Evolutionary conservation across 768 basidiomycete species (phyloP), one percentile per base, ranked within the genome.

Genomic region (Sarcodon sp.): DNA sequence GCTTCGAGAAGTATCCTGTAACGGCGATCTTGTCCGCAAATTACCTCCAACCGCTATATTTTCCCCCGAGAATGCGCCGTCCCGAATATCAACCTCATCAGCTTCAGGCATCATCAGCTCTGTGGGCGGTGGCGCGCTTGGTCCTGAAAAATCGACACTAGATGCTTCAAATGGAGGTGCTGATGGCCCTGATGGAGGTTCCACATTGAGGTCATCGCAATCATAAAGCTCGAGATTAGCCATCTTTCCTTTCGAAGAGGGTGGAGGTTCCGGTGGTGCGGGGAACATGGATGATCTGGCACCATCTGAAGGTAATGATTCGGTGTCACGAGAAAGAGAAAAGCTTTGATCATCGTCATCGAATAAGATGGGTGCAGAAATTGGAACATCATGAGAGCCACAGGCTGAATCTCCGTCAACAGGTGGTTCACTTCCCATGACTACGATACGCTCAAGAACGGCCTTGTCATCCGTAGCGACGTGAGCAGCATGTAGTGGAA

Each of bases 391-490:
- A 44, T 18, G 33, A n/a, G 48, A 46, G 41, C 33, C 31, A 7
- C 43, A 45, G 34, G 31, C 37, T 4, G 21, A 4, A 27, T 27
- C 21, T 27, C 4, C 4, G 3, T 31, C n/a, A 13, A 41, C n/a
- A 18, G 12, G 57, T n/a, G 60, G 60, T 6, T 55, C 49, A 50
- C 59, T 60, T 10, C 56, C 60, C 38, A 63, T 34, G 6, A 54
- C 50, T 4, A 57, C 59, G 55, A 65, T 55, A 16, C 53, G 60
- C n/a, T 63, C 61, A 4, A 67, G 57, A 12, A 63, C 27, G 3
- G 54, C 54, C 53, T 67, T 67, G 51, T 67, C 65, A 48, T 67
- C 65, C 3, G 64, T 65, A 11, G 65, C 65, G 16, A 67, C 57
- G 43, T 66, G 65, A 12, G 60, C 63, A 9, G 56, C 53, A 45